These are phyloP conservation scores for Leucogyrophana mollusca DNA, from an alignment of 768 basidiomycete species.

Conservation along the genomic window DNA sequence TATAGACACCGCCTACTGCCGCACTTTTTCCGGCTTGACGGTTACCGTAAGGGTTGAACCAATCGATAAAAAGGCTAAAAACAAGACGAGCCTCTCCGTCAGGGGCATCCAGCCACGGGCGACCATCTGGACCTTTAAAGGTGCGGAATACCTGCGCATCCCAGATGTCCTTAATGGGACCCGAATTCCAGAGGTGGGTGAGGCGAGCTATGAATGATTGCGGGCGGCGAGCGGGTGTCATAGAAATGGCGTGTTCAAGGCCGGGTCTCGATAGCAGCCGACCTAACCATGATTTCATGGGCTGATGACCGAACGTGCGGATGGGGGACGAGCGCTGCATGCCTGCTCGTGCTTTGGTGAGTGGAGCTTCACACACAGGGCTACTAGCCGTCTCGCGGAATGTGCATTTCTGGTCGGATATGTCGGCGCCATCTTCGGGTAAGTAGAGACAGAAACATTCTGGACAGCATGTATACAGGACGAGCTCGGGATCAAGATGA, in stretches of 20 bases:
- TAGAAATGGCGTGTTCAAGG: constrained; percentile 12
- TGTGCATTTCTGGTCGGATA: constrained; percentile 20
- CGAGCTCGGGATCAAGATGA: constrained; percentile 14
- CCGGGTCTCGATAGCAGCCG: constrained; percentile 22
- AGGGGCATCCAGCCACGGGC: constrained; percentile 14
- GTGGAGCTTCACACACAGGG: constrained; percentile 6
- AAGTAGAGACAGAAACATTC: constrained; percentile 25
- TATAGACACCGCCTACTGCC: constrained; percentile 26
- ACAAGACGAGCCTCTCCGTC: constrained; percentile 16
- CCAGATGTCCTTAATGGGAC: constrained; percentile 22
- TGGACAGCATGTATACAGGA: constrained; percentile 23
- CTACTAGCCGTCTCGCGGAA: constrained; percentile 13
- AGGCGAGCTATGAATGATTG: too few species aligned
- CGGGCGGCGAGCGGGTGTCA: background rate
- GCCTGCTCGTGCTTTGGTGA: background rate
- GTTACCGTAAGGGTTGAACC: constrained; percentile 35
- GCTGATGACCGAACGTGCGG: constrained; percentile 22
- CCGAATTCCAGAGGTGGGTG: background rate
- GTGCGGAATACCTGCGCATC: constrained; percentile 19
- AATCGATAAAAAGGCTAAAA: constrained; percentile 33
- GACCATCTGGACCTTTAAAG: constrained; percentile 26
- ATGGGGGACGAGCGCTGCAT: constrained; percentile 1
- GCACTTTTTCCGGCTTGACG: constrained; percentile 29
- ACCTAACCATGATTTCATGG: constrained; percentile 25
- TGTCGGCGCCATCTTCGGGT: background rate